Base-by-base conservation (phyloP, 2,329 filamentous ascomycete genomes). In the Plenodomus lindquistii region DNA sequence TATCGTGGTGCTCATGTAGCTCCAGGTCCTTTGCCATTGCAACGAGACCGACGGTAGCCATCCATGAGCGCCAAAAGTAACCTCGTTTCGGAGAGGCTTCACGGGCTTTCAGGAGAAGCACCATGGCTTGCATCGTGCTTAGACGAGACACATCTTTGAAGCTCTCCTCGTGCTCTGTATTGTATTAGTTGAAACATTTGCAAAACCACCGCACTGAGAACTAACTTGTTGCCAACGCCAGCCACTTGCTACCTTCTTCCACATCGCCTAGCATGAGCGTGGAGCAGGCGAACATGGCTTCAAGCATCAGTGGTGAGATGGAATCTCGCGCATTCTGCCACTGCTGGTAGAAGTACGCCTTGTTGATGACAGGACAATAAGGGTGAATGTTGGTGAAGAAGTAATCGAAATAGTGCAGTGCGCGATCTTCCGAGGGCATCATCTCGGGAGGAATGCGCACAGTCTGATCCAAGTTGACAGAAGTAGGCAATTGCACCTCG, bases 21-120 rank as follows among this genome's bases (percentile, higher is more conserved):
- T 91, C 90, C 24, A 97, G 78, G 67, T 97, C 93, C 65, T 95
- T 94, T 20, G 85, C 91, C 90, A 97, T 96, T 39, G 91, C 87
- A 7, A 96, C 87, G 55, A 93, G 91, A 52, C 92, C 90, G 44
- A 96, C 93, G 17, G 96, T 85, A 4, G 89, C 90, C 85, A 97
- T 96, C 93, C 94, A 97, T 0, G 94, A 97, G 31, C 93, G 86
- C 73, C 94, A 97, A 72, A 94, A 97, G 69, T 97, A 97, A 1
- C 94, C 94, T 51, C 90, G 85, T 67, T 96, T 96, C 0, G 93
- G 92, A 8, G 88, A 85, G n/a, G 89, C 88, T 72, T 97, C 93
- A 55, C 91, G 84, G 1, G 93, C 94, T 71, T 97, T 97, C 37
- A 97, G 76, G 16, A 97, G 80, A 37, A 97, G 86, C 37, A 97